These are phyloP conservation scores for Furcasterigmium sp. DNA, from an alignment of 2,329 filamentous ascomycete species.

Conservation along the genomic window DNA sequence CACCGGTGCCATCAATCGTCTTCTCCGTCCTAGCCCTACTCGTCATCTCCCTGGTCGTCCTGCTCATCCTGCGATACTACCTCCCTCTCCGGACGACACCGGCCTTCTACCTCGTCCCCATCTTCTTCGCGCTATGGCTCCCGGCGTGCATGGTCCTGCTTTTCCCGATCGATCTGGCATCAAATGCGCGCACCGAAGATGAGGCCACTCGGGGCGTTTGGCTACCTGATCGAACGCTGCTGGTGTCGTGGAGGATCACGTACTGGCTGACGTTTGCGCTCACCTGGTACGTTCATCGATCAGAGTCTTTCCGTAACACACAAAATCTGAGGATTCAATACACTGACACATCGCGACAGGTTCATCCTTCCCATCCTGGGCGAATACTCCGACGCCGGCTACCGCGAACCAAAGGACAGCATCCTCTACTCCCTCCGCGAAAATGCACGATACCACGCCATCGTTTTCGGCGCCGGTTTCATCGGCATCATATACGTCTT, in stretches of 20 bases:
- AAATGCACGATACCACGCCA: conserved; percentile 85
- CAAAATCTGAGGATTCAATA: too few relatives aligned
- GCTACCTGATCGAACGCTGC: conserved; percentile 70
- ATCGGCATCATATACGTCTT: conserved; percentile 80
- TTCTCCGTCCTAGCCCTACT: conserved; percentile 72
- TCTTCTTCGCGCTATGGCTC: conserved; percentile 93
- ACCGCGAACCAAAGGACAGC: conserved; percentile 77
- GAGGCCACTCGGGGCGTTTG: conserved; percentile 74
- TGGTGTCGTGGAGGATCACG: conserved; percentile 89
- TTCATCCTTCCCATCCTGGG: conserved; percentile 87
- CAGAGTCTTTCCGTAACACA: too few relatives aligned
- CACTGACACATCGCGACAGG: too few relatives aligned
- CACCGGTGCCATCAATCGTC: conserved; percentile 71
- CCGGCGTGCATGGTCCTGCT: conserved; percentile 87
- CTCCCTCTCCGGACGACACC: conserved; percentile 87
- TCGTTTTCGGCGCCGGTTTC: conserved; percentile 65
- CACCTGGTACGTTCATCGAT: conserved; percentile 63
- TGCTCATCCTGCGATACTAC: conserved; percentile 84
- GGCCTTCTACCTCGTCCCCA: conserved; percentile 81
- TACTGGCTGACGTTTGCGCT: conserved; percentile 97
- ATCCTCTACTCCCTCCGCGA: conserved; percentile 78
- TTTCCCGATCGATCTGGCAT: conserved; percentile 93
- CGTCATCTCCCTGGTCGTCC: conserved; percentile 67
- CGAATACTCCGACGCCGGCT: conserved; percentile 92
- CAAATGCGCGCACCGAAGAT: conserved; percentile 69